Evolutionary conservation across 1,284 basidiomycete species (phyloP), one percentile per base, ranked within the genome.

Genomic region (Tausonia pullulans): DNA sequence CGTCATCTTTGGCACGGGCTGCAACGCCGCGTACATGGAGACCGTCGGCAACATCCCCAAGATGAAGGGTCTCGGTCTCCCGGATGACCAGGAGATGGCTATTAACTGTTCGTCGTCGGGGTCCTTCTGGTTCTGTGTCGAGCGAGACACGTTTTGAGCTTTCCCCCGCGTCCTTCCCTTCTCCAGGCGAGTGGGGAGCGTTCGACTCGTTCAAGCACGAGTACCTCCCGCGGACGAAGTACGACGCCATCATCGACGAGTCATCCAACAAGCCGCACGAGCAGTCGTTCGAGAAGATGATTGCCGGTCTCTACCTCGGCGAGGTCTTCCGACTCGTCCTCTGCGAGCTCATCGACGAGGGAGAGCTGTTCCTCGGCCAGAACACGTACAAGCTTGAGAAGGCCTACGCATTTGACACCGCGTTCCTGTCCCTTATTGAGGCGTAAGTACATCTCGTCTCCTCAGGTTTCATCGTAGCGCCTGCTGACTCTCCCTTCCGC

Each of bases 331-430:
- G 95, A 44, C 81, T 98, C 43, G 87, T 97, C 70, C 82, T 98
- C 68, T 90, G 87, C 75, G 95, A 98, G 75, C 85, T 98, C 69
- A 92, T 97, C 74, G 95, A 98, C 74, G 87, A 94, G 69, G 95
- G 95, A 74, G 88, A 93, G 43, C 83, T 98, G 63, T 98, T 98
- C 85, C 82, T 97, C 50, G 94, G 95, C 53, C 95, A 98, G 78
- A 91, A 93, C 77, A 96, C 94, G 1, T 96, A 97, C 83, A 97
- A 97, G 80, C 83, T 98, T 61, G 93, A 98, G 77, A 90, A 84
- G 70, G 82, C 91, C 6, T 93, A 95, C 75, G 86, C 82, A 54
- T 87, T 98, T 73, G 95, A 98, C 77, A 98, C 95, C 2, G 95
- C 95, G 1, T 97, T 98, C 81, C 79, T 98, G 67, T 93, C 89